Conservation (phyloP, 768 basidiomycete species). For the Boletus vinaceobasis region DNA sequence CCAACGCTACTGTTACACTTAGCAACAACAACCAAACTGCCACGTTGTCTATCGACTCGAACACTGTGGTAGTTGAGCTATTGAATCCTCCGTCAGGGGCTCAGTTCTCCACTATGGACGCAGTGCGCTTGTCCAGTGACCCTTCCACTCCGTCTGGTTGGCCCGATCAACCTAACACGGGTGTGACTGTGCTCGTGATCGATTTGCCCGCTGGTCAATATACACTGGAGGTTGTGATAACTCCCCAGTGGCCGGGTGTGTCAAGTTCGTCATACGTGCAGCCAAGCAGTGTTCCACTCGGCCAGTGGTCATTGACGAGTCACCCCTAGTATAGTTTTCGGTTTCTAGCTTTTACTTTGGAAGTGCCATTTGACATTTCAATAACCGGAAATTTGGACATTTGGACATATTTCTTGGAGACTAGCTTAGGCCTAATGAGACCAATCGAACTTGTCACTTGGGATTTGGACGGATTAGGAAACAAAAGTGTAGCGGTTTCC, state of each 20-base stretch:
- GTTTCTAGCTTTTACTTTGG: background rate
- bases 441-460: background rate
- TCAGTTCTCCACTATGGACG: conserved; percentile 50
- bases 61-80: conserved; percentile 64
- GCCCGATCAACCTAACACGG: conserved; percentile 71
- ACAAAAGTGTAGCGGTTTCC: conserved; percentile 5
- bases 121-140: conserved; percentile 58
- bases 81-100: conserved; percentile 67
- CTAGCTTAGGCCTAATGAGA: background rate
- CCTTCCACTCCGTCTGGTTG: conserved; percentile 55
- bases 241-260: conserved; percentile 86
- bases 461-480: conserved; percentile 15
- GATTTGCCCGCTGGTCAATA: conserved; percentile 62
- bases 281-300: conserved; percentile 68
- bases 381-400: background rate
- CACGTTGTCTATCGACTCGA: conserved; percentile 65
- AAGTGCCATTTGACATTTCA: background rate
- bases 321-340: conserved; percentile 41
- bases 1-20: conserved; percentile 81
- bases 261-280: conserved; percentile 57
- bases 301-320: conserved; percentile 74
- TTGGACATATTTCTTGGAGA: conserved; percentile 3
- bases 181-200: conserved; percentile 78
- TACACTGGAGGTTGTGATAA: conserved; percentile 83
- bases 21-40: conserved; percentile 58